These are phyloP conservation scores for Phialemoniopsis sp. DNA, from an alignment of 2,329 filamentous ascomycete species.

Conservation along the genomic window DNA sequence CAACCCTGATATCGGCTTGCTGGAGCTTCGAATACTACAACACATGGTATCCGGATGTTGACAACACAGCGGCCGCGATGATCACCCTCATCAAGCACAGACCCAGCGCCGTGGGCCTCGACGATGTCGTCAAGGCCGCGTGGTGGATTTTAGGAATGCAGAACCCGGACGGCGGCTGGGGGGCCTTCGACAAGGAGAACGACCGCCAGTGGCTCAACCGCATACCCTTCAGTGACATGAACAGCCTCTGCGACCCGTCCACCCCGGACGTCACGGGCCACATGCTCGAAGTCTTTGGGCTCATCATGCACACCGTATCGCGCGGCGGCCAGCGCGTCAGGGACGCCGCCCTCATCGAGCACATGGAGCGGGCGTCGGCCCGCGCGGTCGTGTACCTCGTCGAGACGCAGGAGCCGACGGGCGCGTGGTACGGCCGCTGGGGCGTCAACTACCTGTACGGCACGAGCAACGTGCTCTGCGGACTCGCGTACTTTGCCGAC, in stretches of 20 bases:
- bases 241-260: slow-evolving; percentile 24
- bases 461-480: slow-evolving; percentile 23
- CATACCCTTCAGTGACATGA: slow-evolving; percentile 29
- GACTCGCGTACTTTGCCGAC: slow-evolving; percentile 14
- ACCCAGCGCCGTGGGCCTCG: slow-evolving; percentile 1
- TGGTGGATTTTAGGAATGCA: slow-evolving; percentile 28
- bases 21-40: slow-evolving; percentile 24
- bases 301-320: slow-evolving; percentile 2
- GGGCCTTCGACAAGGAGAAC: slow-evolving; percentile 26
- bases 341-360: not conserved
- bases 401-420: slow-evolving; percentile 15
- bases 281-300: slow-evolving; percentile 9
- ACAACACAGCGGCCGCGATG: slow-evolving; percentile 24
- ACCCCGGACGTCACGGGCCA: slow-evolving; percentile 27
- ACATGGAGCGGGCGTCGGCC: slow-evolving; percentile 3
- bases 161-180: slow-evolving; percentile 29
- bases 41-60: slow-evolving; percentile 24
- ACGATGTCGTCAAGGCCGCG: slow-evolving; percentile 1
- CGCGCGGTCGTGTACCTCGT: slow-evolving; percentile 18
- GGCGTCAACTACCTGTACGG: slow-evolving; percentile 27
- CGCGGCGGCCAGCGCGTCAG: no score
- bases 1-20: slow-evolving; percentile 15
- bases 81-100: slow-evolving; percentile 20
- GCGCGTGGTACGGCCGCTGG: slow-evolving; percentile 26
- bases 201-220: slow-evolving; percentile 24